Evolutionary conservation across 2,329 filamentous ascomycete genomes (phyloP), one percentile per base, ranked within the genome.

Genomic region (Paradendryphiella salina): DNA sequence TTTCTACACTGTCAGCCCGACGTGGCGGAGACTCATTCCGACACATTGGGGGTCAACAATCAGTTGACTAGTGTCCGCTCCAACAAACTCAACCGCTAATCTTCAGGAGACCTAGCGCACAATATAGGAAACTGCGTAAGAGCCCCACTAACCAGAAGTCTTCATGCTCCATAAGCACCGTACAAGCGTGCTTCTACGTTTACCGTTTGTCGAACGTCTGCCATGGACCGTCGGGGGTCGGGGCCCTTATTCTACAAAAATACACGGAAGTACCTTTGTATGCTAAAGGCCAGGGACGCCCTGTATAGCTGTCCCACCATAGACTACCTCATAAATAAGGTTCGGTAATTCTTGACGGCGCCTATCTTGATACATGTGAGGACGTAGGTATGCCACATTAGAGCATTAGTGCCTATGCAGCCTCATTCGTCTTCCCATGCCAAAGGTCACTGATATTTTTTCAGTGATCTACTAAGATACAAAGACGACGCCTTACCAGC

Each of bases 151-250:
- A 36, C 6, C 20, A 15, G 31, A 39, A 37, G 46, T 10, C 10
- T 14, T 33, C 15, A 41, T 33, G 7, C n/a, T 34, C 43, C 28
- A 29, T 34, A 34, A 9, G 4, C 21, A 20, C 38, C 37, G 45
- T 41, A 17, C 45, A 50, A 36, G 43, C 40, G 34, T 34, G 34
- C 32, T 51, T 41, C 37, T 45, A 51, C 44, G 43, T 40, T 51
- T 26, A 41, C 37, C 28, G 37, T 28, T 34, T 36, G 26, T 26
- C 20, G 31, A 47, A 35, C 43, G 43, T 41, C 32, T 36, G 31
- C 43, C 29, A 35, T 47, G 23, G 38, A 47, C 48, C 34, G 33
- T n/a, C 37, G 31, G 33, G 28, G n/a, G n/a, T 31, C 45, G 42
- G n/a, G 31, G 39, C 20, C 15, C 13, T 13, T 13, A 31, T 40